Conservation (phyloP, 495 filamentous ascomycete genomes). For the Letharia lupina region DNA sequence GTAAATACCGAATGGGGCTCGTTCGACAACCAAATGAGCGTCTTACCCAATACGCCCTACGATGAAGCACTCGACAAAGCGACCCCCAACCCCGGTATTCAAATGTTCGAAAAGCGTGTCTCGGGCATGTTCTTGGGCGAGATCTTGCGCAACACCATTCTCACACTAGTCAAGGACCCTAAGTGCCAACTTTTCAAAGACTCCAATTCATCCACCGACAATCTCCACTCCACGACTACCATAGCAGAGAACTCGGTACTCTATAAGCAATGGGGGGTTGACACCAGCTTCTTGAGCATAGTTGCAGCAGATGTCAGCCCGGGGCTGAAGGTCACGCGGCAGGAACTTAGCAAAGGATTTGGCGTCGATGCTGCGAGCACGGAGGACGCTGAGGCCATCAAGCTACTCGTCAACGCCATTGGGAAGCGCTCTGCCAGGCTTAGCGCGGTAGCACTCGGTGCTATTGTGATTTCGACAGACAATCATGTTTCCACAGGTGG, state of each 20-base stretch:
- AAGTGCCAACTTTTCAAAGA: constrained; percentile 59
- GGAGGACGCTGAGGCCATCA: constrained; percentile 78
- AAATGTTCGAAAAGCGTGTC: constrained; percentile 98
- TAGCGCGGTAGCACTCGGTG: constrained; percentile 75
- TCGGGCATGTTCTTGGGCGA: constrained; percentile 98
- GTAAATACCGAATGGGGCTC: constrained; percentile 98
- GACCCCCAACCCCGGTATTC: constrained; percentile 85
- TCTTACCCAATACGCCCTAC: constrained; percentile 78
- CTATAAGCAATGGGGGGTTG: constrained; percentile 79
- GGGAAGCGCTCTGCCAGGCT: constrained; percentile 85
- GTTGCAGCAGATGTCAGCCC: constrained; percentile 65
- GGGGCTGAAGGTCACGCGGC: constrained; percentile 55
- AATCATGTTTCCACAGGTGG: constrained; percentile 43
- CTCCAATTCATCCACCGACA: constrained; percentile 53
- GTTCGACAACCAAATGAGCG: constrained; percentile 86
- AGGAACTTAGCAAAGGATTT: constrained; percentile 66
- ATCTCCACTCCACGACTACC: constrained; percentile 57
- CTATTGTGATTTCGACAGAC: constrained; percentile 66
- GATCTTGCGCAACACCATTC: constrained; percentile 70
- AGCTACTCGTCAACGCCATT: constrained; percentile 70
- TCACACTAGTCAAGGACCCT: constrained; percentile 55
- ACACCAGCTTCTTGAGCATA: constrained; percentile 76
- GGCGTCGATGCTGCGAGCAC: constrained; percentile 59
- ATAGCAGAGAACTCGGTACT: constrained; percentile 55
- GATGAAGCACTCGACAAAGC: constrained; percentile 69